Evolutionary conservation across 805 yeast species (phyloP).

Genomic region (Tetrapisispora namnaoensis): DNA sequence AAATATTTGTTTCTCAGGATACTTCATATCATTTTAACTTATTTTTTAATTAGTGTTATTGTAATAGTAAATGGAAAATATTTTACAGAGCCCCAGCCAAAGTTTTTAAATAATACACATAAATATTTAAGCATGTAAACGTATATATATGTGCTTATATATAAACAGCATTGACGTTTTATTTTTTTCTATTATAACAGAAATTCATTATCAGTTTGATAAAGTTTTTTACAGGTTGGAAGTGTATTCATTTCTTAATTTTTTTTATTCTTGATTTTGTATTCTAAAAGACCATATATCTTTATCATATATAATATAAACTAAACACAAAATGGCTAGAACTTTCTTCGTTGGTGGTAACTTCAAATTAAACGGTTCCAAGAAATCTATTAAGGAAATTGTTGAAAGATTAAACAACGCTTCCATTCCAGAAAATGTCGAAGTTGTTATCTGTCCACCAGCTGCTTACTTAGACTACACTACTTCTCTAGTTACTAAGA

Average conservation of each 20-base stretch:
- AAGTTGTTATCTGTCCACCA: constrained; percentile 95
- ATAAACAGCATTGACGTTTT: background rate
- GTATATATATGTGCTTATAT: no score
- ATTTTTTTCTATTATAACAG: background rate
- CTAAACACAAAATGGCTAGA: constrained; percentile 49
- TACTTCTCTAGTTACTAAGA: constrained; percentile 53
- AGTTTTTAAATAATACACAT: no score
- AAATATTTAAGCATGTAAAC: background rate
- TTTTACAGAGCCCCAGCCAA: no score
- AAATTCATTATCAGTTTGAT: no score
- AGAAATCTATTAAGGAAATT: constrained; percentile 72
- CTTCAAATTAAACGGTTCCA: constrained; percentile 97
- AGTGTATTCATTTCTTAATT: background rate
- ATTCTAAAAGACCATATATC: background rate
- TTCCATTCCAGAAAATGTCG: constrained; percentile 63
- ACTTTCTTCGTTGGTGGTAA: constrained; percentile 97
- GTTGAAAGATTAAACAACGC: constrained; percentile 76
- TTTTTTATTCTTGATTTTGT: background rate
- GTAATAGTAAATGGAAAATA: no score
- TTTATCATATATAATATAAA: background rate
- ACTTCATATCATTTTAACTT: no score
- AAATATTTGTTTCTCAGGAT: no score
- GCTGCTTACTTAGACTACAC: constrained; percentile 83
- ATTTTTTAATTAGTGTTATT: no score
- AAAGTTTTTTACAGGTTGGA: no score